Percentiles rank a stretch among this genome's conserved stretches.
Conservation (phyloP, 129 eudicot species). For the Kitagawia praeruptora region DNA sequence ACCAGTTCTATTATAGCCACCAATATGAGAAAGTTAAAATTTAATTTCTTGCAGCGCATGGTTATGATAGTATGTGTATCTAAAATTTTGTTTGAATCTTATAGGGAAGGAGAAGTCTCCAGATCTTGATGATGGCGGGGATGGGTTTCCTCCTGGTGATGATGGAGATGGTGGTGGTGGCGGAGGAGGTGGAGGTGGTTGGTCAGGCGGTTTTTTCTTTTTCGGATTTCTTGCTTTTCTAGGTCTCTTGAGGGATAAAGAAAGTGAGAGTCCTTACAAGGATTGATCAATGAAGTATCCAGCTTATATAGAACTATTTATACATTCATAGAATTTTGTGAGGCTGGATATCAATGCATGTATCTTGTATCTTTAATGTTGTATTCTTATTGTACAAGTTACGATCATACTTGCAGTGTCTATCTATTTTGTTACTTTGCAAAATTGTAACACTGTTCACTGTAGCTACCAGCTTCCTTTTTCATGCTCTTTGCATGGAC, state of each 20-base stretch:
- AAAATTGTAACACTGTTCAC: too few relatives aligned
- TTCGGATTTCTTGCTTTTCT: conserved; percentile 78
- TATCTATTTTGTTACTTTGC: too few relatives aligned
- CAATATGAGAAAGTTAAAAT: background rate
- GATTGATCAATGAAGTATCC: background rate
- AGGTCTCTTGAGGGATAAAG: conserved; percentile 61
- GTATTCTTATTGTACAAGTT: background rate
- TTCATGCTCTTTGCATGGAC: too few relatives aligned
- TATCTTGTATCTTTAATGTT: background rate
- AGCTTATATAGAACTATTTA: background rate
- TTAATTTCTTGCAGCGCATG: background rate
- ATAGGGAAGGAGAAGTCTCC: conserved; percentile 59
- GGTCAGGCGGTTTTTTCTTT: conserved; percentile 85
- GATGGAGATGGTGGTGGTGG: conserved; percentile 80
- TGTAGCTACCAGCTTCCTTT: too few relatives aligned
- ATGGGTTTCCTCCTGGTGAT: conserved; percentile 81
- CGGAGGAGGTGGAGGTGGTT: conserved; percentile 75
- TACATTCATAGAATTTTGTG: background rate
- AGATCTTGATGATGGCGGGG: conserved; percentile 81
- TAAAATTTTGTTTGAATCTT: background rate
- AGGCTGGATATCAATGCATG: background rate
- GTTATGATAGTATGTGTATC: background rate
- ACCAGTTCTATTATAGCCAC: background rate
- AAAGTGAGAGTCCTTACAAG: conserved; percentile 25
- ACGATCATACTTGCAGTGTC: too few relatives aligned